A percentile compares a stretch with the other conserved stretches of the same genome.
phyloP scores from a whole-genome alignment of 805 yeast species.

The Clavispora phyllophila region DNA sequence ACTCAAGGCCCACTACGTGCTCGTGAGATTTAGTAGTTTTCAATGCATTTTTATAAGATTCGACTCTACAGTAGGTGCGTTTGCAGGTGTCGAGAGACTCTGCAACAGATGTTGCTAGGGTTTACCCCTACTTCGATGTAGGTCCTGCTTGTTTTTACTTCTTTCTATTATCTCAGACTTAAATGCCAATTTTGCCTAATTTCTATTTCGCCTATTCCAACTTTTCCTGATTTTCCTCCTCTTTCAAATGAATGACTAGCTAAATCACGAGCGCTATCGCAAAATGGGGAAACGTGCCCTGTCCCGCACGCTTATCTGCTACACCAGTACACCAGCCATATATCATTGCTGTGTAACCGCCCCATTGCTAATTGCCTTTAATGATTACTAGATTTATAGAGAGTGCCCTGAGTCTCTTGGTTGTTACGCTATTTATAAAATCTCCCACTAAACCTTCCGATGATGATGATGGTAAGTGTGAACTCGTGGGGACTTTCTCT shows the following conservation, averaged over 20 bases:
- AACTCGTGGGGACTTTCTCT: slow-evolving; percentile 77
- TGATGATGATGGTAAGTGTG: slow-evolving; percentile 33
- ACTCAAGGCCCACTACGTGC: background rate
- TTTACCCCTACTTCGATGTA: no score
- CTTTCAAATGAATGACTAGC: no score
- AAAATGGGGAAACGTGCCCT: background rate
- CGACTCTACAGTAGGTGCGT: background rate
- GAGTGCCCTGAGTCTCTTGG: background rate
- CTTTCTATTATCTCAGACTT: no score
- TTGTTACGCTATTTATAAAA: background rate
- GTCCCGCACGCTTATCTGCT: background rate
- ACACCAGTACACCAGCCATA: background rate
- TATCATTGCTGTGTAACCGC: background rate
- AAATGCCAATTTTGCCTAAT: no score
- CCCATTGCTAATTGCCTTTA: background rate
- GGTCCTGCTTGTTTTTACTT: no score
- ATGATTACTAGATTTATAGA: background rate
- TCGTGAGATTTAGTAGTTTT: background rate
- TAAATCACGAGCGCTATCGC: background rate
- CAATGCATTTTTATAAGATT: background rate
- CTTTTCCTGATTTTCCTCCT: no score
- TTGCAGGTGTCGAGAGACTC: no score
- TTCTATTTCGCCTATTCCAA: no score
- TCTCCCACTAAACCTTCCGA: background rate
- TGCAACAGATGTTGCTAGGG: no score